Base-by-base conservation (phyloP, 1,139 yeast genomes). In the Pichia sp. region DNA sequence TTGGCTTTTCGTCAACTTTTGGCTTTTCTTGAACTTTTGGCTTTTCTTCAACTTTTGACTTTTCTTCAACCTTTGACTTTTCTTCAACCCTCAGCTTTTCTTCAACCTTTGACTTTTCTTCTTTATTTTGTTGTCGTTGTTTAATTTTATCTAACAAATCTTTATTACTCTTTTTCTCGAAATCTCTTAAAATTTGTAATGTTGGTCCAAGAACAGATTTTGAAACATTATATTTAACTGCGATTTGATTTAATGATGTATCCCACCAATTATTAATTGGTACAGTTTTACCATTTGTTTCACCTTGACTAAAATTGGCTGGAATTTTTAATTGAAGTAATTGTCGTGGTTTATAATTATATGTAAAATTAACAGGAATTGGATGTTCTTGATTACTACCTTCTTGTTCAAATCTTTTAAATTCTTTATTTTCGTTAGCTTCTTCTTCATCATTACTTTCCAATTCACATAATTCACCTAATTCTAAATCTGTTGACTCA, bases 231-330 rank as follows among this genome's bases (percentile, higher is more conserved):
- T 57, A 56, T 41, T 58, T 47, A 12, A 48, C 46, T 2, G 60
- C 60, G 26, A 58, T 42, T 45, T 57, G 59, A 35, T 43, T 51
- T 10, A 57, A 46, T 7, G 62, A 52, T 12, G 53, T 50, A 40
- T 58, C 61, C 4, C 56, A 55, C 59, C 60, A 39, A 32, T 42
- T 42, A 12, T 36, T 29, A 5, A 42, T 22, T 1, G 37, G 10
- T 9, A 39, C 20, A 4, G 36, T 24, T 16, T 31, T 33, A 2
- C 30, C 27, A 1, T 27, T 9, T 26, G 46, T 46, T 11, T 53
- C 53, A 10, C 40, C 44, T 2, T 23, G 10, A 2, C 40, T 34
- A 6, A 31, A 10, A 8, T 41, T 39, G 3, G 43, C 42, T 11
- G 35, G 42, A 5, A 39, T 38, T 26, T 37, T 38, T 20, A 37